Evolutionary conservation across 805 yeast genomes (phyloP).

Genomic region (Deakozyma indianensis): DNA sequence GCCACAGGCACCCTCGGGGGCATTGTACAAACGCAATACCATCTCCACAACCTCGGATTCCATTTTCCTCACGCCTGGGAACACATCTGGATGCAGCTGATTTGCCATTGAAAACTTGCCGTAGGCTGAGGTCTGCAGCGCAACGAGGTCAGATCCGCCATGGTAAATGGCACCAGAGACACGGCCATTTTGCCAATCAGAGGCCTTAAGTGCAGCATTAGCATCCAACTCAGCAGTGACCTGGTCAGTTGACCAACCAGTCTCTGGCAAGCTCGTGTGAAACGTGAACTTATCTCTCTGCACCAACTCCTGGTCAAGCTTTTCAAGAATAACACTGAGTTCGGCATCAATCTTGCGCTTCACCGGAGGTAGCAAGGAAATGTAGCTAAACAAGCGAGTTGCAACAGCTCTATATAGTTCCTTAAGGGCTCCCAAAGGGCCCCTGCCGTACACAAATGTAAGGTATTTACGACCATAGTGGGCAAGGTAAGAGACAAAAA

Average conservation of each 20-base stretch:
- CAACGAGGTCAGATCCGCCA: slow-evolving; percentile 69
- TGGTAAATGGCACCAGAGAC: slow-evolving; percentile 95
- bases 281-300: slow-evolving; percentile 28
- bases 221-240: slow-evolving; percentile 39
- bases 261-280: slow-evolving; percentile 34
- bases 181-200: slow-evolving; percentile 74
- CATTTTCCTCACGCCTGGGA: slow-evolving; percentile 94
- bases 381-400: slow-evolving; percentile 9
- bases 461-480: slow-evolving; percentile 4
- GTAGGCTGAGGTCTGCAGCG: slow-evolving; percentile 65
- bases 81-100: slow-evolving; percentile 93
- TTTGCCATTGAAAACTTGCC: slow-evolving; percentile 72
- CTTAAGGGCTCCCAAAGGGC: slow-evolving; percentile 11
- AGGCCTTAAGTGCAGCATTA: slow-evolving; percentile 33
- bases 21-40: slow-evolving; percentile 71
- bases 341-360: slow-evolving; percentile 46
- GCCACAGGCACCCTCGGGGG: slow-evolving; percentile 64
- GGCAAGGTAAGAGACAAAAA: slow-evolving; percentile 3
- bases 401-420: slow-evolving; percentile 4
- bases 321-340: slow-evolving; percentile 30
- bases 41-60: slow-evolving; percentile 89
- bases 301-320: slow-evolving; percentile 45
- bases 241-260: slow-evolving; percentile 36
- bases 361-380: slow-evolving; percentile 35
- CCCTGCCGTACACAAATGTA: slow-evolving; percentile 13